A percentile compares a stretch with the other conserved stretches of the same genome.
Conservation (phyloP, 2,329 filamentous ascomycete species). For the Apiospora aurea region DNA sequence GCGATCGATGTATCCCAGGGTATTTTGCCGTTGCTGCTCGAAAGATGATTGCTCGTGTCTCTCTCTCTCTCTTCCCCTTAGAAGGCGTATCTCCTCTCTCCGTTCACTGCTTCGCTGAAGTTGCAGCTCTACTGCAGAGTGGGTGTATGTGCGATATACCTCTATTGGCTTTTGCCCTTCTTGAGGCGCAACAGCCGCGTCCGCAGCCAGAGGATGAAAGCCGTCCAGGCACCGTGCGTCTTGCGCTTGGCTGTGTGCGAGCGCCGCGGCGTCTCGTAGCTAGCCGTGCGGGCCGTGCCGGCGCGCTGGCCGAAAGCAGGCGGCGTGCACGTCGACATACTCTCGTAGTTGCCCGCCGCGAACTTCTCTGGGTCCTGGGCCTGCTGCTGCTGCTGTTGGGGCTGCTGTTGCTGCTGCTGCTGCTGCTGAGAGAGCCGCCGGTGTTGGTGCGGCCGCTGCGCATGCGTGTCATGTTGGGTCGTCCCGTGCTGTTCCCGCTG, state of each 20-base stretch:
- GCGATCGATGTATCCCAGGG: constrained; percentile 20
- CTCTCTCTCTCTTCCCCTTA: neutral
- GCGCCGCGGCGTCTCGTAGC: constrained; percentile 50
- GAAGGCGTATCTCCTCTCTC: neutral
- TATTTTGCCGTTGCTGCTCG: constrained; percentile 8
- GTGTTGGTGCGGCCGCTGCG: constrained; percentile 32
- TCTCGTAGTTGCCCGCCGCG: constrained; percentile 55
- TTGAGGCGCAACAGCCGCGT: constrained; percentile 56
- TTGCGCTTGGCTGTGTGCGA: constrained; percentile 62
- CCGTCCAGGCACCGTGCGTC: constrained; percentile 68
- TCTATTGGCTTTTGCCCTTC: neutral
- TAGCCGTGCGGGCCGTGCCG: constrained; percentile 50
- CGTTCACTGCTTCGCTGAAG: neutral
- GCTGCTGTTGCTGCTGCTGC: constrained; percentile 36
- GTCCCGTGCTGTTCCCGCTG: constrained; percentile 40
- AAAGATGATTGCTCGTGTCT: neutral
- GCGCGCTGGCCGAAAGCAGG: constrained; percentile 42
- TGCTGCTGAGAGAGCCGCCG: constrained; percentile 38
- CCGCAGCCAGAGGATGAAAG: constrained; percentile 69
- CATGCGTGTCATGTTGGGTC: constrained; percentile 37
- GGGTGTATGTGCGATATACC: neutral
- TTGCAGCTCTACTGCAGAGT: constrained; percentile 14
- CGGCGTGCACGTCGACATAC: constrained; percentile 40
- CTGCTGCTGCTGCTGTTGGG: constrained; percentile 32
- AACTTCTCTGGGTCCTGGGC: constrained; percentile 52